A percentile compares a stretch with the other conserved stretches of the same genome.
Evolutionary conservation across 257 asterid genomes (phyloP).

Genomic region (Petrea volubilis): DNA sequence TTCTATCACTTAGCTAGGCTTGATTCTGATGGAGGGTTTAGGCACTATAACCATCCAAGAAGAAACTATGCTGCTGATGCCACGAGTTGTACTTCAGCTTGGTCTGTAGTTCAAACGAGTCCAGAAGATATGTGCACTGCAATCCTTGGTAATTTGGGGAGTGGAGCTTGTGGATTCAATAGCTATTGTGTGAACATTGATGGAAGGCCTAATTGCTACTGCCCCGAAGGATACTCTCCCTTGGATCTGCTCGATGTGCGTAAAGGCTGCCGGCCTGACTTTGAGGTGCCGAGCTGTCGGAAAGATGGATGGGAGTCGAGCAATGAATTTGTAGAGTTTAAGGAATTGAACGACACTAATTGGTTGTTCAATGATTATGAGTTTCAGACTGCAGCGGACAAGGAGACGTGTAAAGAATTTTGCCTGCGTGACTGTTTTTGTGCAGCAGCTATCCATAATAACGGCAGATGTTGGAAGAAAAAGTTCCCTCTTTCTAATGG

Average conservation of each 20-base stretch:
- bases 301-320: constrained; percentile 15
- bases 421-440: constrained; percentile 49
- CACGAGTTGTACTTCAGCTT: constrained; percentile 21
- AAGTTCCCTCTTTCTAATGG: neutral
- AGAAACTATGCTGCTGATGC: constrained; percentile 12
- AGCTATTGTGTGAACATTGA: constrained; percentile 33
- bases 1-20: constrained; percentile 35
- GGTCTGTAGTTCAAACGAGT: constrained; percentile 16
- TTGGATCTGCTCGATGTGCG: constrained; percentile 25
- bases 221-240: constrained; percentile 36
- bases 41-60: constrained; percentile 31
- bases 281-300: constrained; percentile 22
- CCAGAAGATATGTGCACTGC: constrained; percentile 35
- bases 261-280: constrained; percentile 42
- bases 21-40: constrained; percentile 47
- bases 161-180: constrained; percentile 60
- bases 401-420: constrained; percentile 22
- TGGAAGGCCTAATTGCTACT: constrained; percentile 36
- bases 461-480: constrained; percentile 32
- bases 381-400: neutral
- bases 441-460: constrained; percentile 31
- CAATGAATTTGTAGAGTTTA: neutral
- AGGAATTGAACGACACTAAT: constrained; percentile 28
- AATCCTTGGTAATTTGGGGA: constrained; percentile 14
- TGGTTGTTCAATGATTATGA: constrained; percentile 46